Base-by-base conservation (phyloP, 1,284 basidiomycete species). In the Sphagnurus paluster region DNA sequence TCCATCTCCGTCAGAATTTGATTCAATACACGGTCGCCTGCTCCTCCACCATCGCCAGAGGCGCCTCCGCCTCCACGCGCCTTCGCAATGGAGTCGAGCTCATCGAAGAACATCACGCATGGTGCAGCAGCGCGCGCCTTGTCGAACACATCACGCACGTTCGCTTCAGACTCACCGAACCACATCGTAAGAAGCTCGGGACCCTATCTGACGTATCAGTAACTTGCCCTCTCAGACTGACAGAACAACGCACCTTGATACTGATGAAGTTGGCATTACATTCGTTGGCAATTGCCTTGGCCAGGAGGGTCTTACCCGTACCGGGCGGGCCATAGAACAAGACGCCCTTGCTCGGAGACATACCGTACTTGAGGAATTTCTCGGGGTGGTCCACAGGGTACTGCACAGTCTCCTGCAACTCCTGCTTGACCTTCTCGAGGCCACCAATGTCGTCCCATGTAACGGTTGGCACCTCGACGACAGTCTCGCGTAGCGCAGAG, bases 41-140 rank as follows among this genome's bases (percentile, higher is more conserved):
- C 95, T 53, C 96, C 97, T 56, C 95, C 95, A 46, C 75, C 95
- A 65, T 98, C 96, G 42, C 93, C 93, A 11, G 80, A 74, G 2
- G 81, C 77, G 14, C 76, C 76, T 45, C 83, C 79, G n/a, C 74
- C 71, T 51, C 96, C 96, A 72, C 97, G 92, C 41, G 93, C 83
- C 76, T 98, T 98, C 45, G 96, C 96, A 60, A 99, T 98, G 9
- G 96, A 97, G 67, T 99, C 96, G 63, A 99, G 77, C 72, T 99
- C 96, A 63, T 99, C 96, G 71, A 99, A 99, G 89, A 99, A 99
- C 94, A 99, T 98, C 56, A 99, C 94, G 69, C 96, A 98, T 34
- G 97, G 97, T 6, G 96, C 95, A 4, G 97, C 97, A 17, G 96
- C 96, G 59, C 97, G 92, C 43, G 97, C 96, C 75, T 99, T 98